phyloP scores from a whole-genome alignment of 2,329 filamentous ascomycete species.

The Amylocarpus encephaloides region DNA sequence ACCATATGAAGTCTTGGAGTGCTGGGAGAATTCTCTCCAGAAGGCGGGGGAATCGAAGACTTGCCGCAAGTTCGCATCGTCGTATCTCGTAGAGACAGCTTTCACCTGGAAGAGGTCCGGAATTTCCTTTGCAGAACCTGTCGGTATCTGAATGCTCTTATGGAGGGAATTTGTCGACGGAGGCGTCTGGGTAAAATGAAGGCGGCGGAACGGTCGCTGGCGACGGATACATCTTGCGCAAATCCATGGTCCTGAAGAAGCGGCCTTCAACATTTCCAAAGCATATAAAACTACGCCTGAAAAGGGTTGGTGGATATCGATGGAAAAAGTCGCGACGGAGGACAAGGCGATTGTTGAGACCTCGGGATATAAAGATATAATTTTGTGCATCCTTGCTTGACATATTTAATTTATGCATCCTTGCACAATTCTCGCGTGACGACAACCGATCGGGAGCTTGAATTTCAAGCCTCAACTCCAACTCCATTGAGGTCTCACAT shows the following conservation, averaged over 20 bases:
- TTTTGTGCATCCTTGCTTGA: conserved; percentile 16
- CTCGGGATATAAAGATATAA: conserved; percentile 3
- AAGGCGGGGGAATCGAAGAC: conserved; percentile 74
- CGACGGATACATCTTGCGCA: conserved; percentile 42
- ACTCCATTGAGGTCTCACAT: conserved; percentile 21
- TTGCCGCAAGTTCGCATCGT: conserved; percentile 69
- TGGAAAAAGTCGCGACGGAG: neutral
- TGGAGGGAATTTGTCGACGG: conserved; percentile 9
- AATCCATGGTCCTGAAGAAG: conserved; percentile 38
- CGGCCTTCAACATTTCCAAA: conserved; percentile 28
- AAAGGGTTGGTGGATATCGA: neutral
- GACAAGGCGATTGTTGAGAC: neutral
- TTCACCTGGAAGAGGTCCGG: neutral
- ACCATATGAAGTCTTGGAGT: conserved; percentile 35
- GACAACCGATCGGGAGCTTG: conserved; percentile 10
- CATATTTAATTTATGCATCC: conserved; percentile 7
- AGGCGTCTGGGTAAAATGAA: neutral
- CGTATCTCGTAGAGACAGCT: conserved; percentile 39
- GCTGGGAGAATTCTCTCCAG: conserved; percentile 58
- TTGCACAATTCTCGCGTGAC: conserved; percentile 21
- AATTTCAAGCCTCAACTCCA: conserved; percentile 10
- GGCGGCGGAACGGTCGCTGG: conserved; percentile 21
- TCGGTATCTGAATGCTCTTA: conserved; percentile 13
- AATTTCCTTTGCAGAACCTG: conserved; percentile 5
- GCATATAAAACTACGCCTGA: neutral